Conservation (phyloP, 805 yeast genomes). For the Kuraishia ogatae region DNA sequence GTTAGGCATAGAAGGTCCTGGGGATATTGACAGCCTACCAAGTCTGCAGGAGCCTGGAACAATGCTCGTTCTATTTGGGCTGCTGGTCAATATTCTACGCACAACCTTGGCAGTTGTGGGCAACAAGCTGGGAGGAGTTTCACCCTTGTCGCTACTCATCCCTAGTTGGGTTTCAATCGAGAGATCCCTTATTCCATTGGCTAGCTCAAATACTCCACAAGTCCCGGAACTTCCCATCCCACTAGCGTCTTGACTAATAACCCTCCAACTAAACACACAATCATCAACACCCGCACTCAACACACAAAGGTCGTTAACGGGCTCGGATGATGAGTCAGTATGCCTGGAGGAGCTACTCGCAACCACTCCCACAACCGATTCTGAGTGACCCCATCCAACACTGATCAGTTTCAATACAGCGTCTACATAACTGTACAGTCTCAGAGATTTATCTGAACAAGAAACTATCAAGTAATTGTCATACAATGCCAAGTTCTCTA, state of each 20-base stretch:
- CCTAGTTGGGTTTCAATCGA: background rate
- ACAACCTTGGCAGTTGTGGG: slow-evolving; percentile 13
- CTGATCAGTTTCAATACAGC: slow-evolving; percentile 33
- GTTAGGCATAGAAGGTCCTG: background rate
- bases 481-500: slow-evolving; percentile 32
- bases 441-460: slow-evolving; percentile 49
- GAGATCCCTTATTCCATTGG: background rate
- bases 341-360: slow-evolving; percentile 5
- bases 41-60: background rate
- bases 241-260: no score
- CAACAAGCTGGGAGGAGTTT: background rate
- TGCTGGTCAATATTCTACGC: slow-evolving; percentile 13
- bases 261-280: slow-evolving; percentile 43
- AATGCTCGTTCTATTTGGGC: background rate
- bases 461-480: slow-evolving; percentile 29
- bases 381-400: slow-evolving; percentile 54
- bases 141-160: no score
- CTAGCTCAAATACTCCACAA: background rate
- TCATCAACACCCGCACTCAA: slow-evolving; percentile 44
- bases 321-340: no score
- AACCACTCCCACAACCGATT: slow-evolving; percentile 35
- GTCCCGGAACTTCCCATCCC: background rate
- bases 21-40: background rate
- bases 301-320: slow-evolving; percentile 11
- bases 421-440: slow-evolving; percentile 34